These are phyloP conservation scores for Kurtzmaniella cleridarum DNA, from an alignment of 805 yeast genomes.

Conservation along the genomic window DNA sequence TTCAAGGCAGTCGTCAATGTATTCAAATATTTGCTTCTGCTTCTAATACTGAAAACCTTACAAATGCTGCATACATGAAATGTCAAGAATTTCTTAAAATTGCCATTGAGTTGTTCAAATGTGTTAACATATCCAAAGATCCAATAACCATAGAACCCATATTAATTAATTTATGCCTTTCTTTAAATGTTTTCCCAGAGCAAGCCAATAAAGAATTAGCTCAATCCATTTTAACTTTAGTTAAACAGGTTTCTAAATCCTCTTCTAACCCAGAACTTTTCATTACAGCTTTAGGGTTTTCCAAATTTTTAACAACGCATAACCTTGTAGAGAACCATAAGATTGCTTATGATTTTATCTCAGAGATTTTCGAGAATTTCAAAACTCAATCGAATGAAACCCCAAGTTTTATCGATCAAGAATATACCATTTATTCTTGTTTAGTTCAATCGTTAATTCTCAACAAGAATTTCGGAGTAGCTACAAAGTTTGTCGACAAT, in stretches of 20 bases:
- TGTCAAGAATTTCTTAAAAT: constrained; percentile 39
- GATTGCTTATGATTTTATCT: constrained; percentile 21
- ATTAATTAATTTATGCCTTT: constrained; percentile 31
- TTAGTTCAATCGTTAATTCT: constrained; percentile 49
- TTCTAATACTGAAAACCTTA: constrained; percentile 44
- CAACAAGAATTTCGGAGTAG: constrained; percentile 44
- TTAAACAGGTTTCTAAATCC: constrained; percentile 4
- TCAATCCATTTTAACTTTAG: no score
- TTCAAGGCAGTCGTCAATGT: constrained; percentile 41
- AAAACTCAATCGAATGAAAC: constrained; percentile 17
- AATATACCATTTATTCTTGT: constrained; percentile 45
- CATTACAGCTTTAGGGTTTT: constrained; percentile 18
- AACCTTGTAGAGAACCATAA: constrained; percentile 12
- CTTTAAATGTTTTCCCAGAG: constrained; percentile 23
- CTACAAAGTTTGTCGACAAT: constrained; percentile 54
- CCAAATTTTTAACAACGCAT: constrained; percentile 16
- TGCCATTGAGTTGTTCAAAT: constrained; percentile 40
- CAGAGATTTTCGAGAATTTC: constrained; percentile 26
- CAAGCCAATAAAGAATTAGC: not conserved
- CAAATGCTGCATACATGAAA: constrained; percentile 42
- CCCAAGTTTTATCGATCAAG: constrained; percentile 23
- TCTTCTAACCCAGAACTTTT: constrained; percentile 29
- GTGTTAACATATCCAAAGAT: constrained; percentile 37
- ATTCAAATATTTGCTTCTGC: constrained; percentile 30
- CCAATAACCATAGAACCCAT: constrained; percentile 24